Evolutionary conservation across 306 rosid genomes (phyloP), one percentile per base, ranked within the genome.

Genomic region (Pyrus communis): DNA sequence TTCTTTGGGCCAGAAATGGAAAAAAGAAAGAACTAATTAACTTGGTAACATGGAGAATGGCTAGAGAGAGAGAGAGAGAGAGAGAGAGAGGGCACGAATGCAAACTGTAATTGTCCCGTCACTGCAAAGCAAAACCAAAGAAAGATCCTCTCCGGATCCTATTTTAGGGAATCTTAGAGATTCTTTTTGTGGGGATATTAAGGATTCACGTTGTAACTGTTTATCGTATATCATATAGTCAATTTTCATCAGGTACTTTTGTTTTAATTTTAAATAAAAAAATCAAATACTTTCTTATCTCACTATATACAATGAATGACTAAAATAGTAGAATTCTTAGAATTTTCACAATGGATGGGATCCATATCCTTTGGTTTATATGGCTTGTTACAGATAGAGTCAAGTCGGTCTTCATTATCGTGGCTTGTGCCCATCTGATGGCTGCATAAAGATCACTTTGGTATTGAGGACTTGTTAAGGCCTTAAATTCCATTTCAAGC

Each of bases 321-420:
- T 38, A 38, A 38, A 1, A 38, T 38, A 0, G 7, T 0, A 7
- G 0, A 7, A 1, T 38, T 0, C 4, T 0, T 38, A 35, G 0
- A 0, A 35, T 38, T 2, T 0, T 2, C 2, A 0, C 42, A 7
- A 38, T 38, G 2, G 0, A 38, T 25, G 2, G 0, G 0, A 1
- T 38, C 42, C 9, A 38, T 7, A 1, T 38, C 42, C 10, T 38
- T 38, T 7, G 42, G 9, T 38, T 7, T 38, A 7, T 38, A 38
- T 35, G 42, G 42, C 42, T 38, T 7, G 66, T 35, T 72, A 33
- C 17, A 35, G 22, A 72, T 22, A 40, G 22, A 71, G 33, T 33
- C 22, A 61, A 23, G 67, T 33, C 54, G 77, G 42, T 59, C 40
- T 60, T 61, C 55, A 9, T 22, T 57, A 23, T 61, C 9, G 10